Evolutionary conservation across 768 basidiomycete species (phyloP).

Genomic region (Boletus tomentosulus): DNA sequence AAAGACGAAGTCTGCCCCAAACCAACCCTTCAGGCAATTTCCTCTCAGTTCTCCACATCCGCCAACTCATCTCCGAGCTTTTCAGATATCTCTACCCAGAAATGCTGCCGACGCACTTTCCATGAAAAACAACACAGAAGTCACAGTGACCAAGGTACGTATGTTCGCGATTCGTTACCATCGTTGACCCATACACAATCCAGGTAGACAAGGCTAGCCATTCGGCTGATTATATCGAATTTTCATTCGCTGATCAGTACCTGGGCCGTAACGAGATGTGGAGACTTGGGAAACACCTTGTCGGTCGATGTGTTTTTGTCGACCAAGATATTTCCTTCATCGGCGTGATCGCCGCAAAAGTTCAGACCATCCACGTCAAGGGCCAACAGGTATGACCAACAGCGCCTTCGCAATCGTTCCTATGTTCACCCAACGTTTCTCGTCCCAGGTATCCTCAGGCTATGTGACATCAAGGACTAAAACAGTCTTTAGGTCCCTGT

Average conservation of each 20-base stretch:
- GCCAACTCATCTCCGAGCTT: not conserved
- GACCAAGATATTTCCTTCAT: slow-evolving; percentile 86
- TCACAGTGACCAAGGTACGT: slow-evolving; percentile 64
- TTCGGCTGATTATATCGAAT: slow-evolving; percentile 77
- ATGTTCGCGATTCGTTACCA: not conserved
- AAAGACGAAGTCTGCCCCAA: slow-evolving; percentile 58
- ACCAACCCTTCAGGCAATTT: slow-evolving; percentile 58
- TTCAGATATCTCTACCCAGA: slow-evolving; percentile 70
- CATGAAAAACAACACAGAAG: slow-evolving; percentile 68
- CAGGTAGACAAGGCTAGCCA: slow-evolving; percentile 66
- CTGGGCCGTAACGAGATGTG: slow-evolving; percentile 97
- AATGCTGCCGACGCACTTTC: slow-evolving; percentile 68
- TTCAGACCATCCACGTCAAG: slow-evolving; percentile 70
- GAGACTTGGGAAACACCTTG: slow-evolving; percentile 79
- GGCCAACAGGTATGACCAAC: slow-evolving; percentile 52
- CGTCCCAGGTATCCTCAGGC: slow-evolving; percentile 70
- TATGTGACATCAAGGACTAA: slow-evolving; percentile 81
- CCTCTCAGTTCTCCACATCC: not conserved
- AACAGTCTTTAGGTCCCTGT: slow-evolving; percentile 83
- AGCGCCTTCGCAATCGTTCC: not conserved
- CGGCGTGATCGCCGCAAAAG: slow-evolving; percentile 76
- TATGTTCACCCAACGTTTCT: slow-evolving; percentile 3
- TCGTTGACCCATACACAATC: slow-evolving; percentile 8
- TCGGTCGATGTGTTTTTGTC: slow-evolving; percentile 75
- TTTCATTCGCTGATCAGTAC: slow-evolving; percentile 93